Base-by-base conservation (phyloP, 2,329 filamentous ascomycete genomes). In the Aspergillus sp. region DNA sequence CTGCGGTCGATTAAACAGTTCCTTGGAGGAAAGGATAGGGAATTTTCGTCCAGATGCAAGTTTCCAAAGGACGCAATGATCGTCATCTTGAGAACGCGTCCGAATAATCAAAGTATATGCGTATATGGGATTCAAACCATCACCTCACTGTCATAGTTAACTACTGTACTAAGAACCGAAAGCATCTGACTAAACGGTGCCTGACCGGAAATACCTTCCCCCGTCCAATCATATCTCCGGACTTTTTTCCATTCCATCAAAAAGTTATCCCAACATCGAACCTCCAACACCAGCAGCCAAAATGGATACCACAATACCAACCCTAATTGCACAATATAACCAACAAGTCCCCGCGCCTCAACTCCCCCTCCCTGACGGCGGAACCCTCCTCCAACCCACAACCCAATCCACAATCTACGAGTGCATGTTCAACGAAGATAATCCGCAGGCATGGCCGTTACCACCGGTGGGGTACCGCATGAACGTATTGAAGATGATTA, bases 391-490 rank as follows among this genome's bases (percentile, higher is more conserved):
- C 52, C 72, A 78, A 23, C 71, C 80, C 9, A 67, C 72, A 3
- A 79, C 84, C 2, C 90, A 95, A 64, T 70, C 80, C 53, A 75
- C 75, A 61, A 72, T 95, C 33, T 88, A 84, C 64, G 62, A 73
- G 45, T 75, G 74, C 37, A 74, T 94, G 44, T 93, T 95, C 61
- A 74, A 83, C 41, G 72, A 79, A 13, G 71, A 76, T 38, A 72
- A 69, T 1, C 15, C 17, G 7, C 15, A 39, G 19, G 61, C 82
- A 43, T 66, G 72, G 44, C 77, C 79, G 58, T 71, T 79, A 6
- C 86, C 86, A 15, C 85, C 87, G 6, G 71, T 75, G 17, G 73
- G 83, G 45, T 95, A 95, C 62, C 82, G 83, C 55, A 68, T 85
- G 13, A 79, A 82, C 50, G 79, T 88, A 1, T 68, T 96, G 45